phyloP scores from a whole-genome alignment of 2,329 filamentous ascomycete genomes.

The Aphanocladium album region DNA sequence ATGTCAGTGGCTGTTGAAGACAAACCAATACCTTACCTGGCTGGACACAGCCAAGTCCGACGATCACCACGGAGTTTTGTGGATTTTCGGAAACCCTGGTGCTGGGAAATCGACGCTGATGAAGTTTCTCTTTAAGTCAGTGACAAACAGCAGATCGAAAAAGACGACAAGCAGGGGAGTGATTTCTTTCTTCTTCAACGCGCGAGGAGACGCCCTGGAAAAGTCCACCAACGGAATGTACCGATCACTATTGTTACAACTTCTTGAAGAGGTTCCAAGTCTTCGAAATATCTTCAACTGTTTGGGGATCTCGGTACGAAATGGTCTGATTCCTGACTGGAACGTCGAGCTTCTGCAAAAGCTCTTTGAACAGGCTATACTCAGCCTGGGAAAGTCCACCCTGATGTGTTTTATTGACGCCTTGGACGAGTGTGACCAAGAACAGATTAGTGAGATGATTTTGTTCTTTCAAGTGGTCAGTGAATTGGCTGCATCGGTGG shows the following conservation, averaged over 20 bases:
- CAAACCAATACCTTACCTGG: conserved; percentile 3
- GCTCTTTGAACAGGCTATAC: neutral
- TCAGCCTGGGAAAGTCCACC: neutral
- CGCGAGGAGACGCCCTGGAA: conserved; percentile 37
- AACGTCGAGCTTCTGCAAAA: neutral
- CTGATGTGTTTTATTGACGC: conserved; percentile 35
- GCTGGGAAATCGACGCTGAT: conserved; percentile 42
- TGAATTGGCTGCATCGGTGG: conserved; percentile 17
- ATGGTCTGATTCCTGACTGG: neutral
- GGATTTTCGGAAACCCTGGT: conserved; percentile 42
- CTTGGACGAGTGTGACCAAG: conserved; percentile 43
- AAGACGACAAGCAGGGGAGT: conserved; percentile 13
- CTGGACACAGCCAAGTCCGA: neutral
- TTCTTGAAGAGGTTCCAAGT: conserved; percentile 29
- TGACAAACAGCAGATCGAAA: conserved; percentile 14
- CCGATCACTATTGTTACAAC: conserved; percentile 40
- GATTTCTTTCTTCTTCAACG: conserved; percentile 47
- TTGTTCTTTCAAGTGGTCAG: conserved; percentile 34
- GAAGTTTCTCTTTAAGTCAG: conserved; percentile 32
- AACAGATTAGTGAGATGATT: conserved; percentile 37
- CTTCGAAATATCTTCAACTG: neutral
- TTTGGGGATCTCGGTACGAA: neutral
- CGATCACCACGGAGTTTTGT: conserved; percentile 10
- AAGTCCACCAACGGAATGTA: conserved; percentile 43
- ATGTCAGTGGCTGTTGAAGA: neutral